Percentiles rank a stretch among this genome's conserved stretches.
phyloP scores from a whole-genome alignment of 257 asterid species.

The Solanum ossicruentum region DNA sequence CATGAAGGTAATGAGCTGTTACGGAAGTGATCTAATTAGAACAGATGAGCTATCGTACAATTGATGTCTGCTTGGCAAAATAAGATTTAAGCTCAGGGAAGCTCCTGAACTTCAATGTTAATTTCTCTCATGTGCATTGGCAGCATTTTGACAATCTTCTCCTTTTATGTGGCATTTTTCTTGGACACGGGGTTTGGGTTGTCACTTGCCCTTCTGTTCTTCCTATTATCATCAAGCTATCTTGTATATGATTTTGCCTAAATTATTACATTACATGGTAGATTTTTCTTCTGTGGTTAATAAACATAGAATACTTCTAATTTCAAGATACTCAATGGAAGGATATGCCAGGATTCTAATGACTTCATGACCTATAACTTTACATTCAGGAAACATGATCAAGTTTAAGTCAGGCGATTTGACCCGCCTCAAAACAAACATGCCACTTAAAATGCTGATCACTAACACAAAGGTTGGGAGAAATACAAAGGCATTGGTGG shows the following conservation, averaged over 20 bases:
- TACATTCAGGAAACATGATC: slow-evolving; percentile 74
- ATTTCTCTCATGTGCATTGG: not conserved
- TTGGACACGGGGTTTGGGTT: not conserved
- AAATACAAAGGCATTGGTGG: slow-evolving; percentile 79
- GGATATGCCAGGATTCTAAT: not conserved
- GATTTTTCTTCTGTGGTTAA: not conserved
- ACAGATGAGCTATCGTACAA: not conserved
- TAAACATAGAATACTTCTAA: not conserved
- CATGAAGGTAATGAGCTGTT: not conserved
- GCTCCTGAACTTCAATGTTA: not conserved
- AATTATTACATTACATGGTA: not conserved
- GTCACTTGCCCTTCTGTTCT: not conserved
- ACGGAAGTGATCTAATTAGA: not conserved
- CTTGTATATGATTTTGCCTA: not conserved
- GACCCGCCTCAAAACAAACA: slow-evolving; percentile 67
- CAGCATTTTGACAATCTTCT: not conserved
- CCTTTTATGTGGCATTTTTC: not conserved
- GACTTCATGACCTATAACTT: not conserved
- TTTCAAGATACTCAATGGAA: not conserved
- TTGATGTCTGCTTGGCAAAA: not conserved
- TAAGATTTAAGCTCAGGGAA: not conserved
- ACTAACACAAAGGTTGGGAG: slow-evolving; percentile 91
- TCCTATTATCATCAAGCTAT: not conserved
- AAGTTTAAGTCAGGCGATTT: slow-evolving; percentile 75
- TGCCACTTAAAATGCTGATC: slow-evolving; percentile 93